A percentile compares a stretch with the other conserved stretches of the same genome.
phyloP scores from a whole-genome alignment of 1,284 basidiomycete genomes.

The Irpex rosettiformis region DNA sequence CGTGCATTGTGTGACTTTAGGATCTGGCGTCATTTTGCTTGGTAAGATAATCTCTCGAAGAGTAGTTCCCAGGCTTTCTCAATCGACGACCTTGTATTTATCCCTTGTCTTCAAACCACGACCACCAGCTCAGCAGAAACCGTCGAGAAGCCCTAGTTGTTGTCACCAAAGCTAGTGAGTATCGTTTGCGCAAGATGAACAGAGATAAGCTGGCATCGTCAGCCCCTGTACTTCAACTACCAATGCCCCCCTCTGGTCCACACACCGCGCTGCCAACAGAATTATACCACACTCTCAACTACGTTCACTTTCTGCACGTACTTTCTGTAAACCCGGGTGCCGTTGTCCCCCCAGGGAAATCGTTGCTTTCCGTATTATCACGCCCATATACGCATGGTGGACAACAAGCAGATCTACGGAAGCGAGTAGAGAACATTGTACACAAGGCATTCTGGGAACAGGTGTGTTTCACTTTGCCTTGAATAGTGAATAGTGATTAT shows the following conservation, averaged over 20 bases:
- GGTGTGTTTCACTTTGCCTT: conserved; percentile 34
- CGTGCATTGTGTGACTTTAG: neutral
- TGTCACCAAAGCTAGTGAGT: neutral
- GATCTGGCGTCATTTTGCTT: neutral
- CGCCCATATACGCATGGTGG: conserved; percentile 30
- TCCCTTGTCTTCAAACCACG: neutral
- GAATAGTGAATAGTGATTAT: neutral
- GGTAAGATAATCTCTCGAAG: neutral
- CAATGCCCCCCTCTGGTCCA: conserved; percentile 26
- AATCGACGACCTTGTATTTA: conserved; percentile 22
- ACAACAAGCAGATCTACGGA: conserved; percentile 33
- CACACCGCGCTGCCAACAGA: conserved; percentile 44
- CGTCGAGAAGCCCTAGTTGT: neutral
- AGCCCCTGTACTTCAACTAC: conserved; percentile 22
- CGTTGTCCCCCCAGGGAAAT: conserved; percentile 66
- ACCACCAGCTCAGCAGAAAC: neutral
- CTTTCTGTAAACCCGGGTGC: conserved; percentile 55
- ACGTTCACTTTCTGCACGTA: conserved; percentile 59
- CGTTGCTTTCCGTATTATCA: conserved; percentile 58
- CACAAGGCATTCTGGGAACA: conserved; percentile 72
- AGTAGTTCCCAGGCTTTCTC: neutral
- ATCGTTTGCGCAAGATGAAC: neutral
- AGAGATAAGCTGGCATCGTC: conserved; percentile 13
- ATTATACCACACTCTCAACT: conserved; percentile 48
- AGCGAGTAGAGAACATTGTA: conserved; percentile 50